These are phyloP conservation scores for Syzygium oleosum DNA, from an alignment of 345 rosid species.

Conservation along the genomic window DNA sequence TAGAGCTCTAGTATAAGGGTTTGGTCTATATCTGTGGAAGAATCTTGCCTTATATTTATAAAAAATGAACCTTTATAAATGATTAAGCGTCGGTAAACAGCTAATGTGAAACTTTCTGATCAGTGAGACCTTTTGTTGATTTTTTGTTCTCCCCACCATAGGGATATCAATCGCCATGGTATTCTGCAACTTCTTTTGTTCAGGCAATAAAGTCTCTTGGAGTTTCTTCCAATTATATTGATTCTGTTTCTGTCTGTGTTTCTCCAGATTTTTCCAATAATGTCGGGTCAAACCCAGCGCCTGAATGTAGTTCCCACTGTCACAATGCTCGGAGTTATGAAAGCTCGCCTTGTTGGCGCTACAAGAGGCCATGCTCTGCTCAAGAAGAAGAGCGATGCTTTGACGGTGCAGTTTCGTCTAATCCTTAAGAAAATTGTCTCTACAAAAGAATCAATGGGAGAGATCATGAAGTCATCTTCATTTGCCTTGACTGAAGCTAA, in stretches of 20 bases:
- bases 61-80: not conserved
- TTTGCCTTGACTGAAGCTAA: conserved; percentile 13
- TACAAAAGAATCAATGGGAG: conserved; percentile 15
- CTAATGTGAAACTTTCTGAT: not conserved
- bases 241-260: not conserved
- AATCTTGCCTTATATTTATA: not conserved
- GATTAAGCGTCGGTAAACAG: not conserved
- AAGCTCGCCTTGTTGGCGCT: conserved; percentile 15
- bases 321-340: conserved; percentile 14
- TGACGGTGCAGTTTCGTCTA: conserved; percentile 12
- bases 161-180: not conserved
- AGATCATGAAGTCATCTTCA: conserved; percentile 11
- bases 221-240: not conserved
- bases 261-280: not conserved
- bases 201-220: not conserved
- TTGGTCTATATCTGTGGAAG: not conserved
- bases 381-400: conserved; percentile 16
- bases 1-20: not conserved
- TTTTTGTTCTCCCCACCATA: not conserved
- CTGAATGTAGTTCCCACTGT: conserved; percentile 17
- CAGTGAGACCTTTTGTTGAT: not conserved
- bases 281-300: conserved; percentile 13
- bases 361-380: conserved; percentile 17
- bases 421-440: conserved; percentile 14
- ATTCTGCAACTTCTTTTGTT: not conserved